A percentile compares a stretch with the other conserved stretches of the same genome.
phyloP scores from a whole-genome alignment of 805 yeast species.

The Kuraishia borneana region DNA sequence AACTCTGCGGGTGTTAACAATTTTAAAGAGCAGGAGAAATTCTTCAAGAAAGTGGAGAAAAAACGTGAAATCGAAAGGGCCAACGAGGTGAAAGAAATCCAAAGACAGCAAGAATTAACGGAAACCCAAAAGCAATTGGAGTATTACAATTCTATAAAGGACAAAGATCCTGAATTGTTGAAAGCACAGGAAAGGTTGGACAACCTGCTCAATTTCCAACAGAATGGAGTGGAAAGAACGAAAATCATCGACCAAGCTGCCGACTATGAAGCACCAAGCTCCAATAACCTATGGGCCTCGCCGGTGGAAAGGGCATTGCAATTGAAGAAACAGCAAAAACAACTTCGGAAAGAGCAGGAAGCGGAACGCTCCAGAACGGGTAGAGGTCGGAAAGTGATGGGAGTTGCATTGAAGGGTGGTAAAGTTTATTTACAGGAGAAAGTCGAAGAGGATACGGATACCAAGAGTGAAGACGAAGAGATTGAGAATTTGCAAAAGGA shows the following conservation, averaged over 20 bases:
- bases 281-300: slow-evolving; percentile 71
- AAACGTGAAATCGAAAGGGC: slow-evolving; percentile 23
- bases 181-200: slow-evolving; percentile 70
- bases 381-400: slow-evolving; percentile 62
- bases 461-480: slow-evolving; percentile 12
- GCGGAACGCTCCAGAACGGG: slow-evolving; percentile 52
- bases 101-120: slow-evolving; percentile 25
- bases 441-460: slow-evolving; percentile 5
- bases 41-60: slow-evolving; percentile 50
- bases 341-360: slow-evolving; percentile 51
- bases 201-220: slow-evolving; percentile 69
- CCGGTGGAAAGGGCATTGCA: slow-evolving; percentile 79
- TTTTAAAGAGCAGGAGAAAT: slow-evolving; percentile 56
- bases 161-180: slow-evolving; percentile 44
- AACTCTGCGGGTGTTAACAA: slow-evolving; percentile 52
- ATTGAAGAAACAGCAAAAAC: slow-evolving; percentile 76
- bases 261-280: slow-evolving; percentile 60
- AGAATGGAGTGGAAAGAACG: slow-evolving; percentile 81
- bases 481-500: slow-evolving; percentile 21
- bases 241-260: slow-evolving; percentile 87
- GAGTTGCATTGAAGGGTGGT: slow-evolving; percentile 72
- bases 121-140: slow-evolving; percentile 33
- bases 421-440: slow-evolving; percentile 58
- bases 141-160: slow-evolving; percentile 25
- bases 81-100: slow-evolving; percentile 21